Evolutionary conservation across 2,329 filamentous ascomycete genomes (phyloP), one percentile per base, ranked within the genome.

Genomic region (Microdochium nivale): DNA sequence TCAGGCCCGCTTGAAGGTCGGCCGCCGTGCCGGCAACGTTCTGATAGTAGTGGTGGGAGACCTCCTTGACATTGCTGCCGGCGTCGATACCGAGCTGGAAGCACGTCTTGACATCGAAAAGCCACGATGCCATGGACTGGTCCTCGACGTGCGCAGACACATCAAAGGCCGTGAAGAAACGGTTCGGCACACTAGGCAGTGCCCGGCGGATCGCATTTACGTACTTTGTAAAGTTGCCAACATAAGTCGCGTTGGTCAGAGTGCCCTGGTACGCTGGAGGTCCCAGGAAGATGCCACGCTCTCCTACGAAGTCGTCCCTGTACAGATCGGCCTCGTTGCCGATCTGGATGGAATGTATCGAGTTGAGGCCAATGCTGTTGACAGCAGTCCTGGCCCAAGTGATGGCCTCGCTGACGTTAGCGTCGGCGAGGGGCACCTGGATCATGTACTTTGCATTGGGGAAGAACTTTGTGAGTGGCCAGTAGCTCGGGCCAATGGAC

Each of bases 41-140:
- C 55, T 70, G 65, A 54, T 69, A 70, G 55, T 68, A 69, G 49
- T 70, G 67, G 32, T 66, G 64, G n/a, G 66, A 61, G 2, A 68
- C 65, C 46, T 66, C 64, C 52, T 67, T 65, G 52, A 70, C 59
- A 35, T 62, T 60, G 27, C 56, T 54, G 21, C 54, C 58, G 9
- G 56, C 53, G 54, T 69, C 65, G 47, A 70, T 68, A 3, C 67
- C 67, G 0, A 67, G 60, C 2, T 49, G 54, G 49, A 67, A 68
- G 49, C 62, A 65, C 10, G 49, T 59, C 25, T 63, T 58, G 1
- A 65, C 58, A 32, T 61, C 62, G 21, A 67, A 58, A 2, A 60
- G 37, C 48, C 61, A 66, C 7, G 57, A 51, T 16, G 63, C 61
- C 11, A 51, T 51, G 16, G 47, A 44, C 7, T 58, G 52, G 11